phyloP scores from a whole-genome alignment of 1,284 basidiomycete genomes.

The Sanghuangporus sanghuang region DNA sequence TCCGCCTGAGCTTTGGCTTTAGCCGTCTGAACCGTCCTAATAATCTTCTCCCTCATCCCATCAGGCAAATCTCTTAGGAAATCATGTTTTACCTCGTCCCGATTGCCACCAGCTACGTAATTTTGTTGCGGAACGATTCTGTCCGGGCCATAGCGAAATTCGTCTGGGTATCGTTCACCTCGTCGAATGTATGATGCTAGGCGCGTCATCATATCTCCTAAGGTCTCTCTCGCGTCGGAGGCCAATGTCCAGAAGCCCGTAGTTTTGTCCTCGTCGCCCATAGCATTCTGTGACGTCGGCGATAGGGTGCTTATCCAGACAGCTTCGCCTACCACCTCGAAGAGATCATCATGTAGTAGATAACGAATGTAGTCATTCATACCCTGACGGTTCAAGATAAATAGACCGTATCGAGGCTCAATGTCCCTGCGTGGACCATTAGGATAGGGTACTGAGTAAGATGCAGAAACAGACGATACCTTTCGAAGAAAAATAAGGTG shows the following conservation, averaged over 20 bases:
- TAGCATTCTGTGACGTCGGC: conserved; percentile 4
- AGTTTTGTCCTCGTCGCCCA: conserved; percentile 23
- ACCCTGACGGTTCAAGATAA: conserved; percentile 84
- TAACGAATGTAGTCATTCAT: conserved; percentile 77
- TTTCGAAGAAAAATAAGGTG: conserved; percentile 83
- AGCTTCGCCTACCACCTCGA: conserved; percentile 49
- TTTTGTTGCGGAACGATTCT: conserved; percentile 48
- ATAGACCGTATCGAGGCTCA: conserved; percentile 82
- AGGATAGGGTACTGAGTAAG: conserved; percentile 12
- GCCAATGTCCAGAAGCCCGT: conserved; percentile 79
- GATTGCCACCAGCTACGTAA: background rate
- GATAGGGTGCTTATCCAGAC: conserved; percentile 9
- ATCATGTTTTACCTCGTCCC: conserved; percentile 1
- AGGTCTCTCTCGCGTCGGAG: conserved; percentile 61
- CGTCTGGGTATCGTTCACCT: conserved; percentile 61
- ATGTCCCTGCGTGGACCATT: conserved; percentile 37
- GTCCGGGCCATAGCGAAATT: conserved; percentile 61
- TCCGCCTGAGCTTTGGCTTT: conserved; percentile 4
- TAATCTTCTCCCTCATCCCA: conserved; percentile 7
- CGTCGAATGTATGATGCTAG: conserved; percentile 59
- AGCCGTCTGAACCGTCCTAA: conserved; percentile 10
- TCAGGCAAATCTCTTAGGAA: conserved; percentile 6
- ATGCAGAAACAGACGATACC: conserved; percentile 39
- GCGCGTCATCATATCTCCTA: conserved; percentile 63
- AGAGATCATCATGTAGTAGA: conserved; percentile 75